Base-by-base conservation (phyloP, 805 yeast genomes). In the Candida endomychidarum region DNA sequence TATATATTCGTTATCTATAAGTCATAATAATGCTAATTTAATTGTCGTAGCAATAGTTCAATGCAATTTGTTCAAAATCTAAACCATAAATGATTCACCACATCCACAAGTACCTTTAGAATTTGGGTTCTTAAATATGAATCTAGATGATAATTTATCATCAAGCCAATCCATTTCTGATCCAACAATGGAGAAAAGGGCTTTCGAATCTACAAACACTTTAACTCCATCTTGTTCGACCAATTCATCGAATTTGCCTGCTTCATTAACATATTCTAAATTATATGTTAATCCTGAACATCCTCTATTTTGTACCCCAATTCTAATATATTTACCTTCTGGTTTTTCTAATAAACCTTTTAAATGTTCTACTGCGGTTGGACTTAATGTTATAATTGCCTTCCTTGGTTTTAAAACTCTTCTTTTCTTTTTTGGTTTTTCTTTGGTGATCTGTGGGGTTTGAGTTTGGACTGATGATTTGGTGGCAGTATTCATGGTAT, bases 151-250 rank as follows among this genome's bases (percentile, higher is more conserved):
- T 47, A 93, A 70, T 61, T 88, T 90, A 56, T 93, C 96, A 57
- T 93, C 98, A 35, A 87, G 72, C 96, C 96, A 93, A 64, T 93
- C 99, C 99, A 93, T 93, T 63, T 90, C 96, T 5, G 95, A 84
- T 0, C 99, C 99, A 43, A 93, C 95, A 32, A 93, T 90, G 51
- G 95, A 83, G 62, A 93, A 90, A 40, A 93, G 72, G 0, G 99
- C 99, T 62, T 93, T 93, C 19, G 98, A 91, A 60, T 93, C 99
- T 33, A 93, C 87, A 40, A 90, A 73, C 2, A 93, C 95, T 60
- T 80, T 86, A 28, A 93, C 95, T 24, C 95, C 97, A 54, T 90
- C 96, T 65, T 91, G 98, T 49, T 79, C 87, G 8, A 93, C 87
- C 43, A 83, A 71, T 65, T 93, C 99, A 62, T 93, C 99, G 55